These are phyloP conservation scores for Insectozyma bohioensis DNA, from an alignment of 1,139 yeast species.

Conservation along the genomic window DNA sequence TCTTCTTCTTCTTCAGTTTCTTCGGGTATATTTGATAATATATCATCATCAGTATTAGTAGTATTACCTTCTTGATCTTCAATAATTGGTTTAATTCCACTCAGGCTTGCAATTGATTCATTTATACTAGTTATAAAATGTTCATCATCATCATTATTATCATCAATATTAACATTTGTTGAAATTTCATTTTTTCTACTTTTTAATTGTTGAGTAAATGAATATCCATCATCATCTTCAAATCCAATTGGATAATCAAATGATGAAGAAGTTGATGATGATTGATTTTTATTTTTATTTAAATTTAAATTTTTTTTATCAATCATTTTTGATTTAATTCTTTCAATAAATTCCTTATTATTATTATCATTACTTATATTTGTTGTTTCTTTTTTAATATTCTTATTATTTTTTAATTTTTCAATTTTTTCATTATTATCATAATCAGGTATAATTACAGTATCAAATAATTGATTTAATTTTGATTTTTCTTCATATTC, in stretches of 20 bases:
- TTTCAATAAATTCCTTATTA: too few species aligned
- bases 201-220: constrained; percentile 12
- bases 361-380: too few species aligned
- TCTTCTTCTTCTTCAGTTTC: constrained; percentile 13
- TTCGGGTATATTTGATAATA: constrained; percentile 14
- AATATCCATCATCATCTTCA: constrained; percentile 21
- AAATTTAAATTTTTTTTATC: not conserved
- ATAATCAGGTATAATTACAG: constrained; percentile 40
- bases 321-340: constrained; percentile 1
- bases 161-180: not conserved
- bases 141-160: not conserved
- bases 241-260: constrained; percentile 8
- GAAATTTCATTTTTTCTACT: constrained; percentile 4
- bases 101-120: constrained; percentile 3
- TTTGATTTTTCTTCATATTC: constrained; percentile 19
- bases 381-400: not conserved
- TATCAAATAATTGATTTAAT: constrained; percentile 28
- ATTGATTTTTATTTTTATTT: not conserved
- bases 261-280: too few species aligned
- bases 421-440: not conserved
- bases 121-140: constrained; percentile 1
- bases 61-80: not conserved
- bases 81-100: too few species aligned
- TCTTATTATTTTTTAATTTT: not conserved
- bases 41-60: constrained; percentile 1